Evolutionary conservation across 805 yeast genomes (phyloP), one percentile per base, ranked within the genome.

Genomic region (Candida endomychidarum): DNA sequence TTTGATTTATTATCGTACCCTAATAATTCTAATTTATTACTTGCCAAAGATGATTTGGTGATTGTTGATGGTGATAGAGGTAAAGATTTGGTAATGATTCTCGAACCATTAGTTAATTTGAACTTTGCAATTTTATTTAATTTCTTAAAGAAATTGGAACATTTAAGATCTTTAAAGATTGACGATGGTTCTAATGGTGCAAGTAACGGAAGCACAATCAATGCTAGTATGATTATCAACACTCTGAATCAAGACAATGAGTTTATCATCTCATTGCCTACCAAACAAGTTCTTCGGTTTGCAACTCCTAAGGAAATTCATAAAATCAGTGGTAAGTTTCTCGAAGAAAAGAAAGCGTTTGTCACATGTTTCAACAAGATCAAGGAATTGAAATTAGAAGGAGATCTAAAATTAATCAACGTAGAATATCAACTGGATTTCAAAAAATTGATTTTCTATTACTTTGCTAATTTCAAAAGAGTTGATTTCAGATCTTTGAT

Each of bases 1-100:
- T 67, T 82, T 50, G 95, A 86, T 57, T 72, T 85, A 21, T 67
- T 83, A 28, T 80, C 87, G 2, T 76, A 80, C 23, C 85, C 88
- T 3, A 73, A 74, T 43, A 77, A 76, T 50, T 75, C 88, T 10
- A 83, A 83, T 51, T 65, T 85, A 36, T 61, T 61, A 36, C 64
- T 85, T 44, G 73, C 70, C 45, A 69, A 76, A 32, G 70, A 77
- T 41, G 93, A 86, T 59, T 69, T 85, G 53, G 85, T 84, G 8
- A 79, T 85, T 14, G 83, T 83, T 41, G 93, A 86, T 61, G 95
- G 93, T 40, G 95, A 86, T 57, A 70, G 93, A 46, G 95, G 95
- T 20, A 83, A 83, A 52, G 95, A 86, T 58, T 60, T 86, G 47
- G 91, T 81, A 8, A 75, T 80, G 75, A 78, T 85, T 31, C 63